These are phyloP conservation scores for Candida loeiensis DNA, from an alignment of 805 yeast species.

Conservation along the genomic window DNA sequence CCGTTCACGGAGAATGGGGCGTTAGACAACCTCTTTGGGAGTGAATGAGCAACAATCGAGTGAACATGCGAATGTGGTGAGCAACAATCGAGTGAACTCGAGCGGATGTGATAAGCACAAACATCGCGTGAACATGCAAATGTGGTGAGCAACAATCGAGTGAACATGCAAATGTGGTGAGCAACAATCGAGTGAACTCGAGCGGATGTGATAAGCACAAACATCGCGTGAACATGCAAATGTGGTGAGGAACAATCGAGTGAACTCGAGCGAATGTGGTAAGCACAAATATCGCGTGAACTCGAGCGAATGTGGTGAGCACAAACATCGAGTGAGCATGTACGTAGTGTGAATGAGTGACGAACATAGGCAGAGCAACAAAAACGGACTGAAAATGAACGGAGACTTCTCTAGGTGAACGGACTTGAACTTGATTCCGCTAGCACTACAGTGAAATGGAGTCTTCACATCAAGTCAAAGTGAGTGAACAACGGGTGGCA, in stretches of 20 bases:
- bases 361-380: no score
- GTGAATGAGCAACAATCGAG: conserved; percentile 19
- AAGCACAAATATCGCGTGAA: neutral
- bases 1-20: conserved; percentile 73
- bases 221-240: neutral
- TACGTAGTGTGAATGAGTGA: no score
- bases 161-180: neutral
- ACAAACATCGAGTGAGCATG: neutral
- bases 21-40: conserved; percentile 55
- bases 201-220: neutral
- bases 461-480: no score
- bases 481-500: no score
- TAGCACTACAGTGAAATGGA: no score
- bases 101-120: neutral
- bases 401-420: no score
- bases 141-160: conserved; percentile 10
- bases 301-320: neutral
- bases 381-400: no score
- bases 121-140: neutral
- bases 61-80: neutral
- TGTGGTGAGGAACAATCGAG: conserved; percentile 9
- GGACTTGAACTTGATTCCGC: no score
- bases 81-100: neutral
- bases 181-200: neutral
- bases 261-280: neutral